These are phyloP conservation scores for Starmerella lactis-condensi DNA, from an alignment of 805 yeast species.

Conservation along the genomic window DNA sequence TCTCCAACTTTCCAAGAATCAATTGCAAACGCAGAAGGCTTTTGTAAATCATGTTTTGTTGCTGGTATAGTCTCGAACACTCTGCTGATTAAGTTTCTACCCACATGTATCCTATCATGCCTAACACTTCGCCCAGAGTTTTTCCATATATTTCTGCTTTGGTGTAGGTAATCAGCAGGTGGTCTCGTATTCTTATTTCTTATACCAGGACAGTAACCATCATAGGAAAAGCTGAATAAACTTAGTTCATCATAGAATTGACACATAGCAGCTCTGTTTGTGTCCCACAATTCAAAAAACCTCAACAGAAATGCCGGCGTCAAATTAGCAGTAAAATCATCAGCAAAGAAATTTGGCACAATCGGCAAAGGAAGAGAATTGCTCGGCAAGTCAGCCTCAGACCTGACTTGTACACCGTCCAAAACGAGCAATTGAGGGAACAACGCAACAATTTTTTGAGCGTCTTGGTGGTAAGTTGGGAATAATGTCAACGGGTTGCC, in stretches of 20 bases:
- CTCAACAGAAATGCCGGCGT: slow-evolving; percentile 65
- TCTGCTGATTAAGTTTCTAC: slow-evolving; percentile 46
- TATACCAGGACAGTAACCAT: slow-evolving; percentile 44
- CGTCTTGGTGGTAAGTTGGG: slow-evolving; percentile 29
- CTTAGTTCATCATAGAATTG: slow-evolving; percentile 66
- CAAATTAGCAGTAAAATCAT: slow-evolving; percentile 43
- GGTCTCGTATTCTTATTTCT: slow-evolving; percentile 7
- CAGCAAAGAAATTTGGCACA: slow-evolving; percentile 66
- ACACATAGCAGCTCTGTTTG: slow-evolving; percentile 48
- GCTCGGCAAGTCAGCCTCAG: slow-evolving; percentile 37
- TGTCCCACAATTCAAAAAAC: slow-evolving; percentile 67
- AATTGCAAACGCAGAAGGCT: slow-evolving; percentile 52
- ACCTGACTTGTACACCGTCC: slow-evolving; percentile 63
- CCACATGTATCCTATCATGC: slow-evolving; percentile 40
- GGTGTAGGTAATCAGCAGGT: slow-evolving; percentile 1
- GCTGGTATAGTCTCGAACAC: slow-evolving; percentile 55
- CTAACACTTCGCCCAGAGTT: slow-evolving; percentile 35
- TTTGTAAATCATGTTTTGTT: slow-evolving; percentile 51
- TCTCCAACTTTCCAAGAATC: slow-evolving; percentile 39
- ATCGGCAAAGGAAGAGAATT: slow-evolving; percentile 22
- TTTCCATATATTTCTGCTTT: slow-evolving; percentile 37
- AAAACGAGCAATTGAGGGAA: slow-evolving; percentile 70
- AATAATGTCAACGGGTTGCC: slow-evolving; percentile 54
- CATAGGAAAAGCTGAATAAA: slow-evolving; percentile 65
- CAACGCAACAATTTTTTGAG: slow-evolving; percentile 37